Percentiles rank a stretch among this genome's conserved stretches.
phyloP scores from a whole-genome alignment of 2,329 filamentous ascomycete genomes.

The Colletotrichum shisoi region DNA sequence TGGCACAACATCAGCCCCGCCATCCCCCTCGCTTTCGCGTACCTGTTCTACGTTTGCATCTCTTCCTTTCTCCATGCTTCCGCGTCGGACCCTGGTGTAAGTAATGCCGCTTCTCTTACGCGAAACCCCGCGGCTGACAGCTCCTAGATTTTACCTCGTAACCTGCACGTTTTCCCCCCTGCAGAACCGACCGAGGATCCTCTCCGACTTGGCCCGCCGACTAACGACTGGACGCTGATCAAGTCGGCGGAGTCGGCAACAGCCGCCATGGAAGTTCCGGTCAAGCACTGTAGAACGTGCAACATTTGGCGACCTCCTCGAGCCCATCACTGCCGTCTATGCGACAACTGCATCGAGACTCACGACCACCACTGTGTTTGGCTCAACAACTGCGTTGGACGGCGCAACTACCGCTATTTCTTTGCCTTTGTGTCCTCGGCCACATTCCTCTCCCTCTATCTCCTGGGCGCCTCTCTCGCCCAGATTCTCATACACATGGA shows the following conservation, averaged over 20 bases:
- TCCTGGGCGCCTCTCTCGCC: conserved; percentile 78
- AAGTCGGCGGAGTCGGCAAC: conserved; percentile 77
- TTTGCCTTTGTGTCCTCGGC: conserved; percentile 86
- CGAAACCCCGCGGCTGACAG: background rate
- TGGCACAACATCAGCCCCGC: conserved; percentile 89
- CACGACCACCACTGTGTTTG: conserved; percentile 99
- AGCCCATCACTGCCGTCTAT: conserved; percentile 94
- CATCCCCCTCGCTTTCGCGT: conserved; percentile 87
- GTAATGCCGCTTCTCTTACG: conserved; percentile 50
- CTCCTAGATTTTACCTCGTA: conserved; percentile 83
- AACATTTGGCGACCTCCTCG: conserved; percentile 96
- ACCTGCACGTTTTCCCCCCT: conserved; percentile 87
- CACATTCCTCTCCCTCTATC: conserved; percentile 78
- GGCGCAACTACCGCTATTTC: conserved; percentile 97
- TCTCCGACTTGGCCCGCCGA: conserved; percentile 79
- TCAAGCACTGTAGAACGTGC: conserved; percentile 98
- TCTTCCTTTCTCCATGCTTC: conserved; percentile 96
- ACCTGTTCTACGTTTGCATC: conserved; percentile 87
- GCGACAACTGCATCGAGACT: conserved; percentile 96
- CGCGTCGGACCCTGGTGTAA: conserved; percentile 88
- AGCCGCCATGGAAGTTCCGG: conserved; percentile 95
- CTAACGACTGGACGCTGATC: conserved; percentile 93
- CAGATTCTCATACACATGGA: conserved; percentile 79
- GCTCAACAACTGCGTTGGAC: conserved; percentile 97
- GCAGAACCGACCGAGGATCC: conserved; percentile 79